These are phyloP conservation scores for Lyophyllum decastes DNA, from an alignment of 768 basidiomycete genomes.

Conservation along the genomic window DNA sequence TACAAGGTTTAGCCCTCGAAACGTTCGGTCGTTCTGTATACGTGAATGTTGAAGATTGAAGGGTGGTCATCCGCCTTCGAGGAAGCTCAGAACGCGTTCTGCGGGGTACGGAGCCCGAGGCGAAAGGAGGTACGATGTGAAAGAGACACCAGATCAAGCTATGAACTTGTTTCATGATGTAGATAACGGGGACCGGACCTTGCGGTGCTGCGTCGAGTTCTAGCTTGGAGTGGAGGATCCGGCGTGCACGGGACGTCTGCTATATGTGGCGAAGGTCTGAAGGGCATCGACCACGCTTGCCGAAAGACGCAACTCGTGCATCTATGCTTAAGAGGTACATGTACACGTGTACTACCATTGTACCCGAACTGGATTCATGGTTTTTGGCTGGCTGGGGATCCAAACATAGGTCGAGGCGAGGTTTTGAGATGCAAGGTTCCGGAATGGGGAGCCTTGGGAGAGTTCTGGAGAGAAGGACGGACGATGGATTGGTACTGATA, in stretches of 20 bases:
- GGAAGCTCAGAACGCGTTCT: neutral
- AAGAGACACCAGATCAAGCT: conserved; percentile 10
- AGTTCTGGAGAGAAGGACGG: neutral
- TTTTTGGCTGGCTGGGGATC: neutral
- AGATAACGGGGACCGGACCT: neutral
- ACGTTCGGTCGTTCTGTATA: neutral
- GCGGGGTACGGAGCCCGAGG: neutral
- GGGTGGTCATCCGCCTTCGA: neutral
- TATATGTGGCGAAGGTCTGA: neutral
- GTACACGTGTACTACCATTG: neutral
- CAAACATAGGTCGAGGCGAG: neutral
- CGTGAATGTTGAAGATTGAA: neutral
- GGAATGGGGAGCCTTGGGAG: neutral
- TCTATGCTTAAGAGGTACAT: neutral
- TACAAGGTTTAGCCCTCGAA: neutral
- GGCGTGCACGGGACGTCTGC: conserved; percentile 1
- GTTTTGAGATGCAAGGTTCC: neutral
- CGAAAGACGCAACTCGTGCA: neutral
- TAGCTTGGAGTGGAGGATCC: neutral
- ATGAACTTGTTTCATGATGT: neutral
- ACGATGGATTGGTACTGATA: neutral
- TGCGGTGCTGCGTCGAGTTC: neutral
- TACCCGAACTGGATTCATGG: neutral
- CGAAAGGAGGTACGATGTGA: conserved; percentile 5
- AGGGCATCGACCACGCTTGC: neutral